Evolutionary conservation across 129 eudicot species (phyloP).

Genomic region (Lactuca saligna): DNA sequence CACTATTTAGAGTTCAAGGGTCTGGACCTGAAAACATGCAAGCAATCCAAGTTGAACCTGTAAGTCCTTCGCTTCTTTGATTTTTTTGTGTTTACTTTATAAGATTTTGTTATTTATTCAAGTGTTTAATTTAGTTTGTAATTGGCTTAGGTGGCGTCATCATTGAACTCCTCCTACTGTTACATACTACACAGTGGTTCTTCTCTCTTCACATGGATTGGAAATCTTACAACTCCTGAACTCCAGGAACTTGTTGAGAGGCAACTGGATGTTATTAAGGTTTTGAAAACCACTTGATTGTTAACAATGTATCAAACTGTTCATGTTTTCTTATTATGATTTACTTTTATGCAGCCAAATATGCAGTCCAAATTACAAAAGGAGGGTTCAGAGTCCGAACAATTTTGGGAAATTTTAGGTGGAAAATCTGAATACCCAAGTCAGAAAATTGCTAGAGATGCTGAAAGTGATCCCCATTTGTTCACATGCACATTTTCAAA

Average conservation of each 20-base stretch:
- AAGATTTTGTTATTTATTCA: constrained; percentile 11
- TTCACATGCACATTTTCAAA: constrained; percentile 73
- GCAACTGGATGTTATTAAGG: constrained; percentile 87
- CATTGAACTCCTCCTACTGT: constrained; percentile 85
- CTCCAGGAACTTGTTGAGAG: constrained; percentile 97
- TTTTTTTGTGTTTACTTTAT: neutral
- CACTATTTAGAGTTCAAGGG: constrained; percentile 94
- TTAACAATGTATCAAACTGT: neutral
- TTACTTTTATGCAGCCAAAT: constrained; percentile 66
- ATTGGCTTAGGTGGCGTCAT: constrained; percentile 68
- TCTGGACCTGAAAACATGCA: constrained; percentile 98
- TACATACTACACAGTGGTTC: constrained; percentile 82
- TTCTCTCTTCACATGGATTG: constrained; percentile 75
- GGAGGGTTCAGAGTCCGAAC: constrained; percentile 88
- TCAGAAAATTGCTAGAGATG: constrained; percentile 70
- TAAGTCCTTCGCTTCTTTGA: constrained; percentile 27
- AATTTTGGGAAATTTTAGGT: constrained; percentile 86
- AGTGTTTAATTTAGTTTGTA: constrained; percentile 6
- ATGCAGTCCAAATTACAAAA: constrained; percentile 69
- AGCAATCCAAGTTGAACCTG: constrained; percentile 97
- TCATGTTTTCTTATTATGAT: neutral
- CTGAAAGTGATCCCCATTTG: constrained; percentile 86
- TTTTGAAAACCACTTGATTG: constrained; percentile 18
- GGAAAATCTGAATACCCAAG: constrained; percentile 82
- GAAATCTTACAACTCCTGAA: constrained; percentile 69